Base-by-base conservation (phyloP, 169 alveolate species). In the Cryptosporidium xiaoi region DNA sequence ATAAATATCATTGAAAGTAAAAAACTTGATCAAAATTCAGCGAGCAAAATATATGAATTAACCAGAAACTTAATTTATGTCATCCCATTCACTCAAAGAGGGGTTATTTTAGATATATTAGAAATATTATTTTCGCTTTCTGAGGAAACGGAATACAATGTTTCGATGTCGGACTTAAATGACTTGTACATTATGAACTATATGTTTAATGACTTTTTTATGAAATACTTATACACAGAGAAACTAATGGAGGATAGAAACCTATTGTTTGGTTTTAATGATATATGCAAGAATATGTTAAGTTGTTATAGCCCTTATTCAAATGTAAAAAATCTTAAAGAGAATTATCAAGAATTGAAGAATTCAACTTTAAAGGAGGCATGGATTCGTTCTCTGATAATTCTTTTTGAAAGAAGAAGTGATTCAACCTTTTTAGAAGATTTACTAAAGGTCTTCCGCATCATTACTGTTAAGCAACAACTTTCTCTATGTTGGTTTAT, bases 401-500 rank as follows among this genome's bases (percentile, higher is more conserved):
- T 60, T 36, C n/a, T 60, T 3, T 6, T 29, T n/a, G 64, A 40
- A 20, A 40, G 8, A 56, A 34, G 29, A 56, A 36, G 16, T 13
- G 31, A 60, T 60, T 16, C 40, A 20, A 27, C 36, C n/a, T 69
- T 69, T 53, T 36, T 31, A 13, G 51, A 46, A 24, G 51, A 62
- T 7, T 77, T 77, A 48, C n/a, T 29, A 20, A n/a, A 56, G 16
- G 51, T 77, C 29, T 29, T 77, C 40, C 10, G 62, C 16, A n/a
- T 66, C 7, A 58, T 77, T 12, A 20, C 85, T 40, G 33, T 34
- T 36, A 77, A 40, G 12, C 65, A 77, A 4, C 71, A 27, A 48
- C 34, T 62, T 6, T 33, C 58, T 20, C 34, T 77, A 20, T 77
- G 40, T 46, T 77, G 71, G 69, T 77, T 46, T 58, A 13, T 77